Conservation (phyloP, 164 flowering plant genomes). For the Buxus sempervirens region DNA sequence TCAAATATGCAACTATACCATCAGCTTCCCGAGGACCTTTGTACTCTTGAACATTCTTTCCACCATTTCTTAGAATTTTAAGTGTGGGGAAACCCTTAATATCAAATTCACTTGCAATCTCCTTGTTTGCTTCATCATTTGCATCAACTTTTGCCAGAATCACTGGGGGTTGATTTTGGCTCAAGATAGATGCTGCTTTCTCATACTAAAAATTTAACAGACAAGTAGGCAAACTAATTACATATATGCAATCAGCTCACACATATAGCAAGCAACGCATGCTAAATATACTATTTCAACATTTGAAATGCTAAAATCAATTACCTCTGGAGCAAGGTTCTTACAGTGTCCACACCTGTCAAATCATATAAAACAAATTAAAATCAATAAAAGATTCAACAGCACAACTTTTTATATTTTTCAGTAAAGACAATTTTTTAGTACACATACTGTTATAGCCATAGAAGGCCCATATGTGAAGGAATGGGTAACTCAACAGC, state of each 20-base stretch:
- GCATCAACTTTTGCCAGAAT: slow-evolving; percentile 88
- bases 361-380: not conserved
- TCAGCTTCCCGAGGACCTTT: slow-evolving; percentile 94
- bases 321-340: slow-evolving; percentile 95
- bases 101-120: slow-evolving; percentile 50
- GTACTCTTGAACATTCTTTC: slow-evolving; percentile 66
- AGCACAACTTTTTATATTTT: not conserved
- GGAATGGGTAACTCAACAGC: too few relatives aligned
- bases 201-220: slow-evolving; percentile 55
- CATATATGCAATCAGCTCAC: not conserved
- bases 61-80: slow-evolving; percentile 80
- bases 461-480: too few relatives aligned
- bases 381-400: not conserved
- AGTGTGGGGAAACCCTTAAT: slow-evolving; percentile 80
- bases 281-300: not conserved
- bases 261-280: not conserved
- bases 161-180: slow-evolving; percentile 60
- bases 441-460: too few relatives aligned
- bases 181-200: slow-evolving; percentile 78
- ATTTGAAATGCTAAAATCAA: not conserved
- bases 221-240: not conserved
- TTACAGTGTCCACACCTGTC: slow-evolving; percentile 96
- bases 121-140: slow-evolving; percentile 68
- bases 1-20: slow-evolving; percentile 74
- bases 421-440: too few relatives aligned